Base-by-base conservation (phyloP, 768 basidiomycete genomes). In the Amanita thiersii region DNA sequence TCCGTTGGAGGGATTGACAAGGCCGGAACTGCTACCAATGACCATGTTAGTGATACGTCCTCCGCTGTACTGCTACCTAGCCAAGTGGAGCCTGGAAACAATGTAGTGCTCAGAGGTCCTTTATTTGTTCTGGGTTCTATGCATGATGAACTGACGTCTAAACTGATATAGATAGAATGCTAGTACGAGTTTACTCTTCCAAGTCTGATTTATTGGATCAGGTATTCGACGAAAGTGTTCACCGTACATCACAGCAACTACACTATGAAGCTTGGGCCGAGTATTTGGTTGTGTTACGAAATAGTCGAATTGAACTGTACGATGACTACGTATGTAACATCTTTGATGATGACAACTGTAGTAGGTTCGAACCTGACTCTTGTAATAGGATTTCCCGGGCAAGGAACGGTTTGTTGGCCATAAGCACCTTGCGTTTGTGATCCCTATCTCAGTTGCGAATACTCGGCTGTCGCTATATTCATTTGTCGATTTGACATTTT, bases 381-480 rank as follows among this genome's bases (percentile, higher is more conserved):
- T 36, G 23, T n/a, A n/a, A n/a, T 52, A 86, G 81, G 65, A 59
- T 46, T 59, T 80, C 3, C 83, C 85, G 3, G 69, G 79, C 9
- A 81, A 74, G 51, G 85, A 87, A 49, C 75, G 75, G 64, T 42
- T 85, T 14, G 62, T 61, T 1, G 78, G 81, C 4, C 81, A 83
- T 53, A 92, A 93, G 55, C 73, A 80, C 39, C 77, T 96, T 3
- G 74, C 81, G 9, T 90, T 79, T 50, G 57, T 86, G 14, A 79
- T 94, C 37, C 89, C 92, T 0, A 66, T 96, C 39, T 63, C 67
- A 44, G 64, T 73, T 0, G 57, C 66, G 3, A 66, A 67, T 30
- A 91, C 90, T 0, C 70, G 68, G 10, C 60, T 93, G n/a, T 90
- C 86, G 2, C 56, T 96, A 17, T 97, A 88, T 56, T 94, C 90